Percentiles rank a stretch among this genome's conserved stretches.
Conservation (phyloP, 2,329 filamentous ascomycete genomes). For the Xylariaceae sp. region DNA sequence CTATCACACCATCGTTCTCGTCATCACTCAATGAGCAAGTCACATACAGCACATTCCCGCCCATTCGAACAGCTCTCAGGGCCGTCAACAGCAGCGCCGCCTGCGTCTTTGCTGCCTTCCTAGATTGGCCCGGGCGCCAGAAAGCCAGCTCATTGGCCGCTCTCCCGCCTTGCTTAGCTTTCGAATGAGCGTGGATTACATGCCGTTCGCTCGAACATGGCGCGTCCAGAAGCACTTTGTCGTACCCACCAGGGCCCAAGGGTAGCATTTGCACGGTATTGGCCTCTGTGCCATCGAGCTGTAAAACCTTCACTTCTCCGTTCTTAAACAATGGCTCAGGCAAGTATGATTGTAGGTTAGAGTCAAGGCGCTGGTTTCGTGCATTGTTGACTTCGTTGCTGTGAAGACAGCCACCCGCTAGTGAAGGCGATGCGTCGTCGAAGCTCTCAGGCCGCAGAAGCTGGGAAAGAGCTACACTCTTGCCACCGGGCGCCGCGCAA, state of each 20-base stretch:
- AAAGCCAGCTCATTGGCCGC: conserved; percentile 41
- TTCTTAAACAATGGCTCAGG: conserved; percentile 26
- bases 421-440: conserved; percentile 19
- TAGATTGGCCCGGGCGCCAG: conserved; percentile 41
- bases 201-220: conserved; percentile 46
- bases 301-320: conserved; percentile 29
- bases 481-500: conserved; percentile 43
- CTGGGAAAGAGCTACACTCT: conserved; percentile 39
- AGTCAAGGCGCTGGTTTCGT: conserved; percentile 37
- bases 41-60: conserved; percentile 43
- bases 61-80: conserved; percentile 37
- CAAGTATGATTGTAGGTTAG: conserved; percentile 32
- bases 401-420: conserved; percentile 38
- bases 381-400: conserved; percentile 40
- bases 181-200: conserved; percentile 40
- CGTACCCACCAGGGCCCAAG: conserved; percentile 39
- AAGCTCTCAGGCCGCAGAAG: conserved; percentile 28
- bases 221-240: conserved; percentile 45
- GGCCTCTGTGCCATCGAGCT: conserved; percentile 31
- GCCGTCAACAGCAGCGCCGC: conserved; percentile 42
- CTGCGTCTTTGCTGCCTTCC: conserved; percentile 39
- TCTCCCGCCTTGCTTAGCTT: conserved; percentile 35
- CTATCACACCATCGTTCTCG: conserved; percentile 46
- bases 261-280: conserved; percentile 32
- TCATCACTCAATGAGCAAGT: conserved; percentile 44